Conservation (phyloP, 2,329 filamentous ascomycete species). For the Fusarium sororula region DNA sequence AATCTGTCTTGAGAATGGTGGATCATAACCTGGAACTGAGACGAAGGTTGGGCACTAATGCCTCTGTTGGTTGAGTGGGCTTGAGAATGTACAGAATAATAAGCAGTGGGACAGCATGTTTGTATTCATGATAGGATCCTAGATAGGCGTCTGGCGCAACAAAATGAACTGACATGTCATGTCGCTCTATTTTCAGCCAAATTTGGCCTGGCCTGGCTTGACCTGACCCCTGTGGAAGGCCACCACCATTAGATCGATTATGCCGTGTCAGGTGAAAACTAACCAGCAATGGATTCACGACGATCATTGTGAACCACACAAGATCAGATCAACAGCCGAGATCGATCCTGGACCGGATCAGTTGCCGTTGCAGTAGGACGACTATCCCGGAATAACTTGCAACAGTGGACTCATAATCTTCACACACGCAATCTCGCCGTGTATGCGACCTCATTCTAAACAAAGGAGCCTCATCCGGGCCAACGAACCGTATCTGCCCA, state of each 20-base stretch:
- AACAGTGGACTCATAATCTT: slow-evolving; percentile 17
- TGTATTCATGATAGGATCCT: slow-evolving; percentile 48
- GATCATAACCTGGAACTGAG: slow-evolving; percentile 29
- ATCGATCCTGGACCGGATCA: slow-evolving; percentile 12
- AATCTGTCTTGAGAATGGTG: slow-evolving; percentile 4
- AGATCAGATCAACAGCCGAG: slow-evolving; percentile 2
- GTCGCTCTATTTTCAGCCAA: slow-evolving; percentile 35
- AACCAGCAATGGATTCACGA: background rate
- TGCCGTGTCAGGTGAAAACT: slow-evolving; percentile 27
- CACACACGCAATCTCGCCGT: slow-evolving; percentile 42
- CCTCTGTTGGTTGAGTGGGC: slow-evolving; percentile 4
- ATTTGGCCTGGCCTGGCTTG: background rate
- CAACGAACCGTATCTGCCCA: slow-evolving; percentile 18
- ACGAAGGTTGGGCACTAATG: slow-evolving; percentile 9
- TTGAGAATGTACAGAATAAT: slow-evolving; percentile 37
- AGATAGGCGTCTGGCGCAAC: slow-evolving; percentile 56
- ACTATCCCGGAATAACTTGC: slow-evolving; percentile 16
- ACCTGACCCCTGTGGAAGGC: background rate
- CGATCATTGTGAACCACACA: slow-evolving; percentile 7
- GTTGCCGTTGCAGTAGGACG: slow-evolving; percentile 15
- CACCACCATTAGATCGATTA: slow-evolving; percentile 24
- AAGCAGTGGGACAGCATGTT: slow-evolving; percentile 40
- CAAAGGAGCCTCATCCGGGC: slow-evolving; percentile 30
- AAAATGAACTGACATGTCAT: slow-evolving; percentile 49
- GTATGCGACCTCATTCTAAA: slow-evolving; percentile 40